Evolutionary conservation across 345 rosid genomes (phyloP).

Genomic region (Hirschfeldia incana): DNA sequence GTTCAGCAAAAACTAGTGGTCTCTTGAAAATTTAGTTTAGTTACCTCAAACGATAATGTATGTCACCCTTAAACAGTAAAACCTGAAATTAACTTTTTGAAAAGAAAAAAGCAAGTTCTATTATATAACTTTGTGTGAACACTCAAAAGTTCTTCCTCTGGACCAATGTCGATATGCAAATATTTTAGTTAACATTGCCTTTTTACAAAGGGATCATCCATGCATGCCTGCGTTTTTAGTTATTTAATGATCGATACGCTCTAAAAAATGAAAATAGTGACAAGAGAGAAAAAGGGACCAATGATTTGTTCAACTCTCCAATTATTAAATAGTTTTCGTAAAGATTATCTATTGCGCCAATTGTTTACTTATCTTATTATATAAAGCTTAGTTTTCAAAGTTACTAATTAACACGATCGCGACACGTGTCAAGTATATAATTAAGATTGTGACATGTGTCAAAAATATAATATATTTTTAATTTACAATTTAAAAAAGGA

Average conservation of each 20-base stretch:
- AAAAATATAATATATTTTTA: no score
- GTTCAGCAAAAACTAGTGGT: background rate
- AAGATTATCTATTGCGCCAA: background rate
- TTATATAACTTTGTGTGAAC: conserved; percentile 5
- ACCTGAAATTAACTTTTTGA: background rate
- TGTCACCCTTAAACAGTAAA: conserved; percentile 4
- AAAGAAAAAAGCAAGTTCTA: background rate
- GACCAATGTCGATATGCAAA: conserved; percentile 18
- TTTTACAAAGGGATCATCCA: conserved; percentile 21
- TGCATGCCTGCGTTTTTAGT: conserved; percentile 28
- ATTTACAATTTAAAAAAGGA: no score
- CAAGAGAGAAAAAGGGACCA: background rate
- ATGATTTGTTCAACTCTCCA: background rate
- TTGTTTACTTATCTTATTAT: background rate
- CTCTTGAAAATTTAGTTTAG: conserved; percentile 10
- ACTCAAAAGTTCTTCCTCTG: conserved; percentile 3
- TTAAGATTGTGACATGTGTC: no score
- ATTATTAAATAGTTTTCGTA: conserved; percentile 1
- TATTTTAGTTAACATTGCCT: conserved; percentile 5
- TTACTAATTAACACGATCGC: no score
- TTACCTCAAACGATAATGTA: conserved; percentile 6
- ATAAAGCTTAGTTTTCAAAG: no score
- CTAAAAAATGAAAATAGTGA: background rate
- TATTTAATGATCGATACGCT: conserved; percentile 7
- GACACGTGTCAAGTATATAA: no score